Evolutionary conservation across 2,329 filamentous ascomycete species (phyloP).

Genomic region (Harringtonia lauricola): DNA sequence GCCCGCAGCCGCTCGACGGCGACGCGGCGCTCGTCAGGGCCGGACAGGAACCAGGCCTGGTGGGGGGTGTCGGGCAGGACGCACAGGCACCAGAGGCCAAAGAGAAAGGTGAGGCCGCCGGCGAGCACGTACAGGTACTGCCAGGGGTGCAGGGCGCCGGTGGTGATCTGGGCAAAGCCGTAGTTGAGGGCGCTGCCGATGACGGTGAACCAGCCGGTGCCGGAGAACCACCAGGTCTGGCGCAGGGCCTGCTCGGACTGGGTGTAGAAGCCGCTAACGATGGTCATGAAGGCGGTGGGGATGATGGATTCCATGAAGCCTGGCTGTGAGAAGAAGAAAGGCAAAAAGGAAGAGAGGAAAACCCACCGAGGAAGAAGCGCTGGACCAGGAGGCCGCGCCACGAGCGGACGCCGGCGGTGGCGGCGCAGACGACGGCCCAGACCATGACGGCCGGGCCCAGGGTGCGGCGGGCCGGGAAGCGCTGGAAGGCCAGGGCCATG

Average conservation of each 20-base stretch:
- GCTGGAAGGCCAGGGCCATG: slow-evolving; percentile 59
- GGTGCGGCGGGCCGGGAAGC: slow-evolving; percentile 52
- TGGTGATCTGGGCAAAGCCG: slow-evolving; percentile 51
- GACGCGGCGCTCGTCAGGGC: slow-evolving; percentile 49
- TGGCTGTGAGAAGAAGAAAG: too few species aligned
- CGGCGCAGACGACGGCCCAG: slow-evolving; percentile 58
- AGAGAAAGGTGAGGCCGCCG: slow-evolving; percentile 50
- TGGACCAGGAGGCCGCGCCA: slow-evolving; percentile 55
- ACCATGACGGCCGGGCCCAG: slow-evolving; percentile 52
- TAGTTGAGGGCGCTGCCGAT: slow-evolving; percentile 56
- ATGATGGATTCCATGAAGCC: slow-evolving; percentile 53
- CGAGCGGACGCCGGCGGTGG: slow-evolving; percentile 16
- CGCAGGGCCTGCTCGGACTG: slow-evolving; percentile 53
- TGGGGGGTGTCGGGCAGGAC: slow-evolving; percentile 52
- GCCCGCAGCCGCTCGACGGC: slow-evolving; percentile 52
- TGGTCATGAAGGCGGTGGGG: slow-evolving; percentile 56
- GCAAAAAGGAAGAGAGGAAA: too few species aligned
- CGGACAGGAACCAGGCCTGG: slow-evolving; percentile 57
- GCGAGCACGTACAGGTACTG: slow-evolving; percentile 62
- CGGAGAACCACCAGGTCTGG: slow-evolving; percentile 58
- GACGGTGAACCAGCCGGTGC: slow-evolving; percentile 48
- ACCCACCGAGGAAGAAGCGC: slow-evolving; percentile 54
- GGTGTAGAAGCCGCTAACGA: slow-evolving; percentile 52
- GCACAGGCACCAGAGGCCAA: slow-evolving; percentile 53
- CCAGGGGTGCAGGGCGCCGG: slow-evolving; percentile 46